A percentile compares a stretch with the other conserved stretches of the same genome.
Conservation (phyloP, 2,329 filamentous ascomycete genomes). For the Ambrosiella xylebori region DNA sequence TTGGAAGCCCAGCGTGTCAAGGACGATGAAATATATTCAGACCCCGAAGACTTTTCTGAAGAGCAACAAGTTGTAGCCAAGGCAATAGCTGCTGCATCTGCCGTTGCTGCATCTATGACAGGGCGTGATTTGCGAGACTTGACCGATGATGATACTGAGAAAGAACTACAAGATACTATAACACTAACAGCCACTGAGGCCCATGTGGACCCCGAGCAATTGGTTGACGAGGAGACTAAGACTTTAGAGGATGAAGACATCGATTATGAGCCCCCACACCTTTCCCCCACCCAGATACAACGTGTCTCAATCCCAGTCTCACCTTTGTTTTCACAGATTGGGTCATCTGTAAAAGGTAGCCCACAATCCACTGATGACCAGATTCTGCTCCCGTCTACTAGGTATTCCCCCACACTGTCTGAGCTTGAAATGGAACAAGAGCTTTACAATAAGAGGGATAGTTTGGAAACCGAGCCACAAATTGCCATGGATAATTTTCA, state of each 20-base stretch:
- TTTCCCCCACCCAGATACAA: background rate
- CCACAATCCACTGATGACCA: background rate
- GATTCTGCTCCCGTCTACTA: slow-evolving; percentile 1
- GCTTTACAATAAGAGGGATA: background rate
- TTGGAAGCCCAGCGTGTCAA: background rate
- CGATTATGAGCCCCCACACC: background rate
- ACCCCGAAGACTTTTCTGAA: slow-evolving; percentile 1
- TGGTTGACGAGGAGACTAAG: background rate
- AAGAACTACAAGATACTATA: background rate
- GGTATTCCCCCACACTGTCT: slow-evolving; percentile 5
- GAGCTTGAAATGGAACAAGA: background rate
- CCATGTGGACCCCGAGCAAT: background rate
- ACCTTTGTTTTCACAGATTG: background rate
- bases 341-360: background rate
- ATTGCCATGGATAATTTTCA: background rate
- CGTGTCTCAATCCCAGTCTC: background rate
- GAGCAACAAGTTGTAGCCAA: background rate
- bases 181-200: background rate
- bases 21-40: background rate
- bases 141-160: background rate
- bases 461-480: background rate
- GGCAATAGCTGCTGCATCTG: background rate
- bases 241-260: background rate
- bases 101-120: too few relatives aligned
- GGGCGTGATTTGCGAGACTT: background rate